phyloP scores from a whole-genome alignment of 2,329 filamentous ascomycete species.

The Neoscytalidium dimidiatum region DNA sequence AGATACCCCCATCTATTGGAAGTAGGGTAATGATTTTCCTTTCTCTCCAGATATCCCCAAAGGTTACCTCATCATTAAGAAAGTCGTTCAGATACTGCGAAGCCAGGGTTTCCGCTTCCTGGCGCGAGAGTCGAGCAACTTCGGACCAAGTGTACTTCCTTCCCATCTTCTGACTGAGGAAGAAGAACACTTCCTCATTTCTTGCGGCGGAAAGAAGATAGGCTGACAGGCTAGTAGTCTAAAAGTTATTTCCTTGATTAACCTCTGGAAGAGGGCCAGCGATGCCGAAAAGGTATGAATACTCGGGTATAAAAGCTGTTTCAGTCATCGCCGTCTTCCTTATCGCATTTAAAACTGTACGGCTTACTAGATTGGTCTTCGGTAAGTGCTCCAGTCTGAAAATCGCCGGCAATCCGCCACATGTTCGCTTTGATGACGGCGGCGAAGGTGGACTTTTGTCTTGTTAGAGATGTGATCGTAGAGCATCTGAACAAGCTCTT shows the following conservation, averaged over 20 bases:
- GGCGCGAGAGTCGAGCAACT: constrained; percentile 32
- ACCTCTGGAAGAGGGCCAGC: background rate
- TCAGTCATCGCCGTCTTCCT: background rate
- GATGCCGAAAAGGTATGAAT: background rate
- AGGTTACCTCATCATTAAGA: constrained; percentile 31
- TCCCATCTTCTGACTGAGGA: constrained; percentile 30
- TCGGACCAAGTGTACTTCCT: constrained; percentile 24
- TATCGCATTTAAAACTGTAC: background rate
- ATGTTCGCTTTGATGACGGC: constrained; percentile 27
- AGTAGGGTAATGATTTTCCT: constrained; percentile 27
- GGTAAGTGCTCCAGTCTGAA: constrained; percentile 18
- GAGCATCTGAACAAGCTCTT: constrained; percentile 26
- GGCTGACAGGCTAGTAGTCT: constrained; percentile 8
- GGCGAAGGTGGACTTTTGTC: constrained; percentile 23
- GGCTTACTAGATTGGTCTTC: constrained; percentile 16
- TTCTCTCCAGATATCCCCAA: constrained; percentile 38
- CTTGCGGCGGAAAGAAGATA: constrained; percentile 24
- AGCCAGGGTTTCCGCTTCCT: constrained; percentile 33
- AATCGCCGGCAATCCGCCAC: constrained; percentile 24
- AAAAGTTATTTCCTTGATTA: background rate
- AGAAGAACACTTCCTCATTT: constrained; percentile 27
- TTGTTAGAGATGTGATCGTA: constrained; percentile 27
- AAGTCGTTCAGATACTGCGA: constrained; percentile 28
- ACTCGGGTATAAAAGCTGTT: background rate
- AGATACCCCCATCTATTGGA: constrained; percentile 21